Percentiles rank a stretch among this genome's conserved stretches.
phyloP scores from a whole-genome alignment of 495 filamentous ascomycete species.

The Viridothelium virens region DNA sequence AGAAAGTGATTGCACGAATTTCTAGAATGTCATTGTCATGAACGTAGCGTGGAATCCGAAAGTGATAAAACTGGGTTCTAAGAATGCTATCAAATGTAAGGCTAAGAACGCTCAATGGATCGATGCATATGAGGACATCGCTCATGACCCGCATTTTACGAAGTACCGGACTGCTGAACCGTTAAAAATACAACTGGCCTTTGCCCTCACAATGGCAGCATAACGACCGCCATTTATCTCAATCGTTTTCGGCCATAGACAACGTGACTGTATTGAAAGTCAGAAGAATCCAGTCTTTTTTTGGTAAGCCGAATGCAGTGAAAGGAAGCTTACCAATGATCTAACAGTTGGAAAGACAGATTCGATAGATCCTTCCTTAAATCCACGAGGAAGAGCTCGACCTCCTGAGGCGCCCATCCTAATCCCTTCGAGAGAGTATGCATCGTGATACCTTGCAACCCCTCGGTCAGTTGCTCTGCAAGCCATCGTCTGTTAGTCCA shows the following conservation, averaged over 20 bases:
- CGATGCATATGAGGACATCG: not conserved
- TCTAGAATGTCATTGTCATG: not conserved
- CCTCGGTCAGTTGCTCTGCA: slow-evolving; percentile 8
- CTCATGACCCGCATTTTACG: not conserved
- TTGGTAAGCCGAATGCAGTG: not conserved
- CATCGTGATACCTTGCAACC: slow-evolving; percentile 12
- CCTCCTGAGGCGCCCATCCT: slow-evolving; percentile 6
- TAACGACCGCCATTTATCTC: not conserved
- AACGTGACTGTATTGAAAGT: not conserved
- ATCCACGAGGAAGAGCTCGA: slow-evolving; percentile 6
- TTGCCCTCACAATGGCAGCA: not conserved
- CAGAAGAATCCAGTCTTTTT: not conserved
- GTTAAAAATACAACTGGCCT: not conserved
- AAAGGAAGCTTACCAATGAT: slow-evolving; percentile 1
- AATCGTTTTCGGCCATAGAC: not conserved
- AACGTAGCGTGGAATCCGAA: not conserved
- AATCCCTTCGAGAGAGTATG: not conserved
- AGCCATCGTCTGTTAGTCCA: not conserved
- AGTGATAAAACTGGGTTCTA: not conserved
- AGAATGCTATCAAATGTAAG: not conserved
- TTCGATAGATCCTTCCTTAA: slow-evolving; percentile 5
- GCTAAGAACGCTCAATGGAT: not conserved
- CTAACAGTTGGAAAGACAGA: slow-evolving; percentile 1
- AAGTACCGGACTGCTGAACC: not conserved
- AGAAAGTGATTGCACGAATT: not conserved